Percentiles rank a stretch among this genome's conserved stretches.
phyloP scores from a whole-genome alignment of 2,329 filamentous ascomycete genomes.

The Fusarium nodosum region DNA sequence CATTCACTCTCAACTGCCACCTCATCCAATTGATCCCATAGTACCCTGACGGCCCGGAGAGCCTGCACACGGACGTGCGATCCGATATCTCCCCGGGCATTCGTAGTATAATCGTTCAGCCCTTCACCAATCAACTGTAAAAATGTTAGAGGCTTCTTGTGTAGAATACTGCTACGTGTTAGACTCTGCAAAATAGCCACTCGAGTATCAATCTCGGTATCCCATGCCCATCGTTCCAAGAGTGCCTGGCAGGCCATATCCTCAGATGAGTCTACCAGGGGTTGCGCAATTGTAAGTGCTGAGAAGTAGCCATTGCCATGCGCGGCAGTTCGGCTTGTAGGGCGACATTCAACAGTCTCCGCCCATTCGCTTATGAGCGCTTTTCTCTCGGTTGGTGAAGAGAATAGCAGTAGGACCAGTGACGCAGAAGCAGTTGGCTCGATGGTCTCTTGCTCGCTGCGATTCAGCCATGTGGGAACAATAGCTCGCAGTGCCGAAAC shows the following conservation, averaged over 20 bases:
- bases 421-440: slow-evolving; percentile 65
- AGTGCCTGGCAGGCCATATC: slow-evolving; percentile 62
- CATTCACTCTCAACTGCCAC: slow-evolving; percentile 27
- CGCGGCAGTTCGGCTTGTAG: slow-evolving; percentile 52
- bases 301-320: slow-evolving; percentile 67
- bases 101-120: slow-evolving; percentile 91
- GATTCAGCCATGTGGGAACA: slow-evolving; percentile 62
- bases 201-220: slow-evolving; percentile 65
- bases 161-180: slow-evolving; percentile 61
- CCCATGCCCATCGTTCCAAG: slow-evolving; percentile 65
- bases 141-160: slow-evolving; percentile 58
- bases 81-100: slow-evolving; percentile 89
- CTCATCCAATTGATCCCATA: slow-evolving; percentile 61
- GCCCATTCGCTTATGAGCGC: slow-evolving; percentile 63
- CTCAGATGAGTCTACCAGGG: slow-evolving; percentile 51
- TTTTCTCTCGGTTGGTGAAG: slow-evolving; percentile 54
- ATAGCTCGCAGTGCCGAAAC: slow-evolving; percentile 51
- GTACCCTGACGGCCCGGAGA: slow-evolving; percentile 78
- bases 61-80: slow-evolving; percentile 87
- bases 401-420: slow-evolving; percentile 64
- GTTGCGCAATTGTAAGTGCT: slow-evolving; percentile 65
- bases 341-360: slow-evolving; percentile 55
- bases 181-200: slow-evolving; percentile 70
- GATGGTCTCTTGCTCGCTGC: slow-evolving; percentile 65
- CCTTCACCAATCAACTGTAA: slow-evolving; percentile 66